phyloP scores from a whole-genome alignment of 805 yeast species.

The Nakazawaea anatomiae region DNA sequence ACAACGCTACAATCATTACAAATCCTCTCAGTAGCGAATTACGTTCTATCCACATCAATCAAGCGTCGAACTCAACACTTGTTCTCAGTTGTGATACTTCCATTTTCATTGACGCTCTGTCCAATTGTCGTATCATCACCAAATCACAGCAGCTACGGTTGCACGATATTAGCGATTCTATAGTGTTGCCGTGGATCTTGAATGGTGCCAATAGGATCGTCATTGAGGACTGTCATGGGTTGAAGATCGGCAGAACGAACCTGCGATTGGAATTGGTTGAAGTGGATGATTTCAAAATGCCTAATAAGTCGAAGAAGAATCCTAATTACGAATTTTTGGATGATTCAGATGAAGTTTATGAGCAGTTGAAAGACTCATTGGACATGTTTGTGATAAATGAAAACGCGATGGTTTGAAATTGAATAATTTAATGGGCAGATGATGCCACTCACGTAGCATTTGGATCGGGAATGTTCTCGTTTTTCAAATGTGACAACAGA shows the following conservation, averaged over 20 bases:
- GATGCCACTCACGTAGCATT: too few relatives aligned
- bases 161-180: constrained; percentile 12
- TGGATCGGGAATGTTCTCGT: too few relatives aligned
- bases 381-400: neutral
- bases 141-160: constrained; percentile 22
- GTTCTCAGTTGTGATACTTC: constrained; percentile 16
- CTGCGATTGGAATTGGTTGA: constrained; percentile 1
- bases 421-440: too few relatives aligned
- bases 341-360: neutral
- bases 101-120: constrained; percentile 14
- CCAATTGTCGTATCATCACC: constrained; percentile 14
- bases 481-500: too few relatives aligned
- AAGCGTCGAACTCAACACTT: constrained; percentile 13
- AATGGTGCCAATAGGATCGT: constrained; percentile 15
- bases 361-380: neutral
- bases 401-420: too few relatives aligned
- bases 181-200: constrained; percentile 11
- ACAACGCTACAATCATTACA: neutral
- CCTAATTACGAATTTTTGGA: constrained; percentile 14
- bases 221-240: constrained; percentile 18
- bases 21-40: neutral
- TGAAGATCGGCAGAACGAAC: constrained; percentile 6
- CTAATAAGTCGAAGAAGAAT: constrained; percentile 13
- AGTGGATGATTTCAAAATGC: constrained; percentile 24
- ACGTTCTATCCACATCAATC: constrained; percentile 17